Evolutionary conservation across 2,329 filamentous ascomycete genomes (phyloP).

Genomic region (Claviceps sorghi): DNA sequence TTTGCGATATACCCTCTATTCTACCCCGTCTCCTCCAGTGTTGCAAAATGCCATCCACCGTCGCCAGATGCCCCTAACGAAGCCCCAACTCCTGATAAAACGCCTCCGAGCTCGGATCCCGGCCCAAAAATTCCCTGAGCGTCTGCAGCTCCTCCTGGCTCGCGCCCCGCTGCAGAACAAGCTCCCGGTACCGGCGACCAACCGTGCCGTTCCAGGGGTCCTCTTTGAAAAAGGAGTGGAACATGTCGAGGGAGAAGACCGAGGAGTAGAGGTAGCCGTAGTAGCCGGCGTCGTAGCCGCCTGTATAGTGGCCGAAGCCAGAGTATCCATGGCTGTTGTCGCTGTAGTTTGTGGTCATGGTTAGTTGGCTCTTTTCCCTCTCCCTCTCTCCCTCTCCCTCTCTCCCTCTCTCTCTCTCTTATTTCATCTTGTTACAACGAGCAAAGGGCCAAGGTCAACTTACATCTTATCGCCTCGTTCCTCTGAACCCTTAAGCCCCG

Average conservation of each 20-base stretch:
- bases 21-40: too few species aligned
- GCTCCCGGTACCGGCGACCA: conserved; percentile 62
- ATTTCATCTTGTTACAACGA: too few species aligned
- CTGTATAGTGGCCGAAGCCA: conserved; percentile 69
- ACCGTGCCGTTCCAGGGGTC: conserved; percentile 64
- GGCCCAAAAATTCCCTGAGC: conserved; percentile 61
- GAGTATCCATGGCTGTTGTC: conserved; percentile 66
- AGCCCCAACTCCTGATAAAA: conserved; percentile 66
- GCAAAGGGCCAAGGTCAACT: conserved; percentile 11
- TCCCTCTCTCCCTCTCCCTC: background rate
- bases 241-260: conserved; percentile 79
- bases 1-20: too few species aligned
- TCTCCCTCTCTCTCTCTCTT: too few species aligned
- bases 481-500: conserved; percentile 61
- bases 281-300: conserved; percentile 75
- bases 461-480: conserved; percentile 42
- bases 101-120: conserved; percentile 61
- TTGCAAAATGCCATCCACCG: background rate
- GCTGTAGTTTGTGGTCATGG: conserved; percentile 16
- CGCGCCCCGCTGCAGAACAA: conserved; percentile 63
- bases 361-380: conserved; percentile 13
- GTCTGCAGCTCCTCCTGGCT: conserved; percentile 70
- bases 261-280: conserved; percentile 63
- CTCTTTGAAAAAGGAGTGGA: conserved; percentile 62
- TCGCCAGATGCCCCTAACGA: background rate